Conservation (phyloP, 495 filamentous ascomycete genomes). For the Extremus antarcticus region DNA sequence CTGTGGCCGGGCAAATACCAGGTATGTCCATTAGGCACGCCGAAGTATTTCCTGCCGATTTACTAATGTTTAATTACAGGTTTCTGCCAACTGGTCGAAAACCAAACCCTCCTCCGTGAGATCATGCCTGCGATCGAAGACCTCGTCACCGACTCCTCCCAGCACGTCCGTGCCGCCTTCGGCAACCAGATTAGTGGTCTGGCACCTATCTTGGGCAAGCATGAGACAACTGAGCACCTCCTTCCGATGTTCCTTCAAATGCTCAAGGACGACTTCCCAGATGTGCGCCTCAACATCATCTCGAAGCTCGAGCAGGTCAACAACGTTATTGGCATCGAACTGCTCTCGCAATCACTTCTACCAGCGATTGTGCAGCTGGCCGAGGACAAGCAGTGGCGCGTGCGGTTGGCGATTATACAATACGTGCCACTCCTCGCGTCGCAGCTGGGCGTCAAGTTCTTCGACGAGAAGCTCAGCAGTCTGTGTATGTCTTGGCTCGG, state of each 20-base stretch:
- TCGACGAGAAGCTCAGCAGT: conserved; percentile 88
- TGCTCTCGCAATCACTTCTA: conserved; percentile 89
- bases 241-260: conserved; percentile 98
- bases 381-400: conserved; percentile 99
- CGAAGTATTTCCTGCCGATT: neutral
- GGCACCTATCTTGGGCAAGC: conserved; percentile 92
- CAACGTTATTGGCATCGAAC: conserved; percentile 97
- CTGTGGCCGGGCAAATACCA: conserved; percentile 93
- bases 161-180: conserved; percentile 90
- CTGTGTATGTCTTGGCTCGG: conserved; percentile 99
- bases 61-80: conserved; percentile 43
- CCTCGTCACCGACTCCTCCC: conserved; percentile 86
- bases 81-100: conserved; percentile 81
- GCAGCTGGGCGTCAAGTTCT: conserved; percentile 93
- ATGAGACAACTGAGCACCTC: conserved; percentile 93
- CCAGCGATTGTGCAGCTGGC: conserved; percentile 97
- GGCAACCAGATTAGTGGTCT: conserved; percentile 96
- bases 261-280: conserved; percentile 98
- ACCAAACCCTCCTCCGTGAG: conserved; percentile 80
- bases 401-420: conserved; percentile 95
- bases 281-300: conserved; percentile 95
- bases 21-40: conserved; percentile 41
- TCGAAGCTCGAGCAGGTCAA: conserved; percentile 97
- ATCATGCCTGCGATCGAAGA: conserved; percentile 97
- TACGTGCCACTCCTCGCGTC: conserved; percentile 95